Conservation (phyloP, 139 green algal genomes). For the Trebouxia sp. region DNA sequence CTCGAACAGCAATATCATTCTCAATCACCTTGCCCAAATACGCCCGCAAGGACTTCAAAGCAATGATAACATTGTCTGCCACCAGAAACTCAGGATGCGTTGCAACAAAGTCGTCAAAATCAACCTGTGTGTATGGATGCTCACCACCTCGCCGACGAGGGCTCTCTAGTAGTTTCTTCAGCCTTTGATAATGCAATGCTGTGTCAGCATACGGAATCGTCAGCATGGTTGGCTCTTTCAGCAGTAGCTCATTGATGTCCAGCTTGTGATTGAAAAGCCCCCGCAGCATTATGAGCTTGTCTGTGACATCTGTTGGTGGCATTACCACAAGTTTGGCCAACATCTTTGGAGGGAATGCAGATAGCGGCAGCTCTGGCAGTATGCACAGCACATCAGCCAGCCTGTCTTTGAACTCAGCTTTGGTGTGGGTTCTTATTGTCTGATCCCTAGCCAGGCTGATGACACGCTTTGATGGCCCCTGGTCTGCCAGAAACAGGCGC, state of each 20-base stretch:
- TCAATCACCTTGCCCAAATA: constrained; percentile 2
- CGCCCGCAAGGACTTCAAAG: background rate
- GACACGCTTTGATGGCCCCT: background rate
- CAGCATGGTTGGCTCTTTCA: constrained; percentile 1
- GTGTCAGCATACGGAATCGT: background rate
- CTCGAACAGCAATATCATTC: background rate
- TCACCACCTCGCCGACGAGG: background rate
- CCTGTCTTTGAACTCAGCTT: background rate
- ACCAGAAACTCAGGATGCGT: background rate
- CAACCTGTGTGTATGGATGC: background rate
- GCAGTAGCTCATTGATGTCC: constrained; percentile 3
- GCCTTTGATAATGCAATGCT: background rate
- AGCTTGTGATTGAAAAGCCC: background rate
- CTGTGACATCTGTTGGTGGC: background rate
- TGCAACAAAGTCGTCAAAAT: constrained; percentile 14
- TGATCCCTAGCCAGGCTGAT: constrained; percentile 6
- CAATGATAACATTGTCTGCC: background rate
- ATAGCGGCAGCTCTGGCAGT: constrained; percentile 2
- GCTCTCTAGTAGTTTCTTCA: background rate
- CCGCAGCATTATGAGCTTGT: background rate
- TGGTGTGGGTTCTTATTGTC: background rate
- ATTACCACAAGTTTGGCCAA: constrained; percentile 2
- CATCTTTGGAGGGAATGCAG: constrained; percentile 14
- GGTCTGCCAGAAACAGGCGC: constrained; percentile 8
- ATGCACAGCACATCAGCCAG: constrained; percentile 6